phyloP scores from a whole-genome alignment of 1,139 yeast genomes.

The Blastobotrys illinoisensis region DNA sequence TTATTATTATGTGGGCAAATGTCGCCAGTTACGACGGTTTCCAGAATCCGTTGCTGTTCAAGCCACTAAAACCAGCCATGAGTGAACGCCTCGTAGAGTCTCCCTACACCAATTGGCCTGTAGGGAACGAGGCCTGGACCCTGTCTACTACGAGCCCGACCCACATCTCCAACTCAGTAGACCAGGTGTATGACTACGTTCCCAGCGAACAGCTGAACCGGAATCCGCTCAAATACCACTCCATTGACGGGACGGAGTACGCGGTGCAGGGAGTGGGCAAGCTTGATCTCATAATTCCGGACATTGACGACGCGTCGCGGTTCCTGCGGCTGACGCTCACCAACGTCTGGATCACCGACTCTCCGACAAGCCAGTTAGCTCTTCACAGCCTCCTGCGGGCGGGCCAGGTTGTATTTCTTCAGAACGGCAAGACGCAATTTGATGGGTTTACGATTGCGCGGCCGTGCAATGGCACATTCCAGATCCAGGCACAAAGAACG shows the following conservation, averaged over 20 bases:
- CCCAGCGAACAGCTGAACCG: background rate
- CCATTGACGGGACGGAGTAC: background rate
- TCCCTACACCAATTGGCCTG: background rate
- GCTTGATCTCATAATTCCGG: constrained; percentile 4
- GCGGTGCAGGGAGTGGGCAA: constrained; percentile 6
- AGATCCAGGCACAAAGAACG: background rate
- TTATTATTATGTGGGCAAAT: background rate
- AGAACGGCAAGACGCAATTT: constrained; percentile 3
- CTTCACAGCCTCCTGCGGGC: constrained; percentile 4
- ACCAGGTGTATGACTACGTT: constrained; percentile 3
- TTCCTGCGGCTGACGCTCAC: constrained; percentile 7
- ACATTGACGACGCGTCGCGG: background rate
- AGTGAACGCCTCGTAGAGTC: background rate
- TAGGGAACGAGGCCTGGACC: constrained; percentile 5
- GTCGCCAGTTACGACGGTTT: background rate
- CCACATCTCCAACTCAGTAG: background rate
- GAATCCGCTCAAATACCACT: background rate
- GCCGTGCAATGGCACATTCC: constrained; percentile 4
- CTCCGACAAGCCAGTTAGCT: constrained; percentile 1
- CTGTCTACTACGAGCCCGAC: constrained; percentile 4
- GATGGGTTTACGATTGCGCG: constrained; percentile 5
- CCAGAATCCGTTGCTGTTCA: background rate
- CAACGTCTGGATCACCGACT: constrained; percentile 5
- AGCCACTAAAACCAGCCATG: background rate
- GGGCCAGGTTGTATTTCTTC: constrained; percentile 1